Percentiles rank a stretch among this genome's conserved stretches.
Conservation (phyloP, 148 eudicot species). For the Vaccinium darrowii region DNA sequence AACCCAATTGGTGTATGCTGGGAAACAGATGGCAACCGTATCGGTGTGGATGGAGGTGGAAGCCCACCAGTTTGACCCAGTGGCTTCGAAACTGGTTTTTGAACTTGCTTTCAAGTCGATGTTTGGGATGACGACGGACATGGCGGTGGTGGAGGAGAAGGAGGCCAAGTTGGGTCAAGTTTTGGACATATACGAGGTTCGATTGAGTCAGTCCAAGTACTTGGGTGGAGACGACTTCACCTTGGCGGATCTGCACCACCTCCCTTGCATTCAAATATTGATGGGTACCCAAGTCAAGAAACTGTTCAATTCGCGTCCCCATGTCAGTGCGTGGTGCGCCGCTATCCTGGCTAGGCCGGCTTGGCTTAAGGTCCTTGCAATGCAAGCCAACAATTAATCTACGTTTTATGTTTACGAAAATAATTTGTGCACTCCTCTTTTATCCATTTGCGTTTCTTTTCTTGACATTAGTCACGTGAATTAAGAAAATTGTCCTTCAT, state of each 20-base stretch:
- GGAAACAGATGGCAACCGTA: slow-evolving; percentile 45
- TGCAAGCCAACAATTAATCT: slow-evolving; percentile 19
- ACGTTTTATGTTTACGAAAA: no score
- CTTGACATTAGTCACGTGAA: background rate
- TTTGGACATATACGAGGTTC: slow-evolving; percentile 68
- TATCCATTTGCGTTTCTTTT: background rate
- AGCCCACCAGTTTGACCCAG: slow-evolving; percentile 58
- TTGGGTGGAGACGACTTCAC: slow-evolving; percentile 57
- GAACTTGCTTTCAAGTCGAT: slow-evolving; percentile 48
- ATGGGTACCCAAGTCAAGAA: slow-evolving; percentile 32
- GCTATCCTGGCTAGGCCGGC: slow-evolving; percentile 70
- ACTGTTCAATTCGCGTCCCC: slow-evolving; percentile 46
- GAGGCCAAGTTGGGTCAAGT: slow-evolving; percentile 43
- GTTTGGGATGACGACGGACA: slow-evolving; percentile 38
- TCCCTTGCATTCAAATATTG: slow-evolving; percentile 42
- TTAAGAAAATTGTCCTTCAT: background rate
- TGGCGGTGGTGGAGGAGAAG: slow-evolving; percentile 36
- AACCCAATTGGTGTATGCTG: slow-evolving; percentile 35
- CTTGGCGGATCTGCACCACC: slow-evolving; percentile 67
- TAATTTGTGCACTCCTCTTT: background rate
- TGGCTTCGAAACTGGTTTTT: slow-evolving; percentile 34
- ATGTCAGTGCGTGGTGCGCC: slow-evolving; percentile 52
- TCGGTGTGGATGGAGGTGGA: slow-evolving; percentile 64
- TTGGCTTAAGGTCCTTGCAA: slow-evolving; percentile 46
- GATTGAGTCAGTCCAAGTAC: slow-evolving; percentile 53